Evolutionary conservation across 306 rosid genomes (phyloP), one percentile per base, ranked within the genome.

Genomic region (Rubus idaeus): DNA sequence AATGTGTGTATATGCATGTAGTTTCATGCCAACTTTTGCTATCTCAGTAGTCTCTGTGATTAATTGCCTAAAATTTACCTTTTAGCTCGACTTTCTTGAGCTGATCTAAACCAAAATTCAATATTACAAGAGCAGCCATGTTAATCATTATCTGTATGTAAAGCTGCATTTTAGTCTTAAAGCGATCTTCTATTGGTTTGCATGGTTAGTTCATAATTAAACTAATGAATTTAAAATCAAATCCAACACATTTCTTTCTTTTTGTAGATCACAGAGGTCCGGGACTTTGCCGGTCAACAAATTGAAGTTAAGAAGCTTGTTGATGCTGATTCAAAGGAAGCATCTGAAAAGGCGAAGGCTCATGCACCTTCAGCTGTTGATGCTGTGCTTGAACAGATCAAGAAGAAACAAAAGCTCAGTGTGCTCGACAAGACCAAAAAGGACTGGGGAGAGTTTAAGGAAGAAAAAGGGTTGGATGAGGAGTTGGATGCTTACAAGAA

Each of bases 401-500:
- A 85, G 94, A 96, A 96, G 96, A 96, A 92, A 75, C 94, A 68
- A 70, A 96, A 92, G 81, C 99, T 96, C 69, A 96, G 98, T 83
- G 99, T 96, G 65, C 92, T 96, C 50, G 99, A 92, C 84, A 96
- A 96, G 88, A 89, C 96, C 2, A 96, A 92, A 76, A 87, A 84
- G 84, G 99, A 96, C 79, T 96, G 99, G 99, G 99, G 99, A 64
- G 99, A 91, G 88, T 96, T 74, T 74, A 96, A 96, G 88, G 99
- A 84, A 62, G 99, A 95, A 81, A 89, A 79, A 77, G 91, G 96
- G 40, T 35, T 92, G 85, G 99, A 92, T 70, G 88, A 83, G 0
- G 96, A 96, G 83, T 89, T 96, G 86, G 99, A 92, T 85, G 94
- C 98, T 52, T 96, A 92, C 89, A 96, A 96, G 83, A 96, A 91